Percentiles rank a stretch among this genome's conserved stretches.
These are phyloP conservation scores for Phytopythium sindhum DNA, from an alignment of 352 stramenopile genomes.

Conservation along the genomic window DNA sequence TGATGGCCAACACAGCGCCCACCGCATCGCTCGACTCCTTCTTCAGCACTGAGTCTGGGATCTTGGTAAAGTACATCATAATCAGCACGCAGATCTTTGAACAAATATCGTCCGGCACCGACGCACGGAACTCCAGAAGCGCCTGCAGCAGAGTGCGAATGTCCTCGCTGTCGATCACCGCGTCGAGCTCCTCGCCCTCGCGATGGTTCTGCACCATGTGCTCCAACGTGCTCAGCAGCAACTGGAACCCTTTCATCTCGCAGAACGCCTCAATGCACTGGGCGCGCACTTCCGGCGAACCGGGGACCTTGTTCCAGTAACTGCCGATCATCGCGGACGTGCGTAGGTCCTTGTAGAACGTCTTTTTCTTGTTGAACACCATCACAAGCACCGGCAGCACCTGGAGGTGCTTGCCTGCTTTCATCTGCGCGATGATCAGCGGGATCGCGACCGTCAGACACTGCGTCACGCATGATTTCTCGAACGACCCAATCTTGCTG, in stretches of 20 bases:
- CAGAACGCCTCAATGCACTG: slow-evolving; percentile 85
- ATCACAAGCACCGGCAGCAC: slow-evolving; percentile 71
- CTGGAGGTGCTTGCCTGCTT: slow-evolving; percentile 59
- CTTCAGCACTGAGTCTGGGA: slow-evolving; percentile 76
- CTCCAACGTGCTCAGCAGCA: slow-evolving; percentile 73
- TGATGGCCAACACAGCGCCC: slow-evolving; percentile 72
- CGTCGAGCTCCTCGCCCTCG: slow-evolving; percentile 39
- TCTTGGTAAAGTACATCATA: slow-evolving; percentile 81
- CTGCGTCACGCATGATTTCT: slow-evolving; percentile 85
- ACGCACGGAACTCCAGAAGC: slow-evolving; percentile 70
- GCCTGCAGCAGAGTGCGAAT: slow-evolving; percentile 78
- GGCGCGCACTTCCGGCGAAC: slow-evolving; percentile 73
- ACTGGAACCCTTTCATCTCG: slow-evolving; percentile 73
- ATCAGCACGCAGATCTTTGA: slow-evolving; percentile 69
- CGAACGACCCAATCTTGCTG: slow-evolving; percentile 83
- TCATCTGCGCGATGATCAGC: slow-evolving; percentile 71
- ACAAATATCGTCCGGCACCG: slow-evolving; percentile 59
- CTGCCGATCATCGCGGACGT: slow-evolving; percentile 86
- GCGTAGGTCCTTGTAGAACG: slow-evolving; percentile 87
- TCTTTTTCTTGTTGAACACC: slow-evolving; percentile 89
- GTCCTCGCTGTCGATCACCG: slow-evolving; percentile 74
- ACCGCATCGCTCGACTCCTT: slow-evolving; percentile 84
- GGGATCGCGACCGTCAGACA: slow-evolving; percentile 63
- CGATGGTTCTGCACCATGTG: slow-evolving; percentile 51
- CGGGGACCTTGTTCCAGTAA: slow-evolving; percentile 87